Conservation (phyloP, 805 yeast species). For the Barnettozyma salicaria region DNA sequence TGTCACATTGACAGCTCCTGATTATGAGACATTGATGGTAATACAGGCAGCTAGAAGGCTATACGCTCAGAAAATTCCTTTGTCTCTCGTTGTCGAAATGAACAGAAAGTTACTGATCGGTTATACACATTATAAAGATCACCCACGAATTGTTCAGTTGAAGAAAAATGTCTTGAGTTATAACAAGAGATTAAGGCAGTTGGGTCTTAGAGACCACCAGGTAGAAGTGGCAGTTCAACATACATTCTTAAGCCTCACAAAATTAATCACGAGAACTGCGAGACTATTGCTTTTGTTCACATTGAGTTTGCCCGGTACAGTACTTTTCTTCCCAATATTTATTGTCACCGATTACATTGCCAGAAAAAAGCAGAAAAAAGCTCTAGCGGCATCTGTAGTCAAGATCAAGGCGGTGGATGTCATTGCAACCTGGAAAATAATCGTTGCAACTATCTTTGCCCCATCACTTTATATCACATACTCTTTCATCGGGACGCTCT, state of each 20-base stretch:
- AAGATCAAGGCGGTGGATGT: conserved; percentile 88
- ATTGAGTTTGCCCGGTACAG: conserved; percentile 77
- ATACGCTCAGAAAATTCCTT: conserved; percentile 63
- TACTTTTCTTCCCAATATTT: conserved; percentile 82
- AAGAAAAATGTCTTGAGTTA: conserved; percentile 60
- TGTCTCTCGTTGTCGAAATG: conserved; percentile 79
- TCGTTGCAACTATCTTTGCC: conserved; percentile 77
- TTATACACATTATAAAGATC: conserved; percentile 67
- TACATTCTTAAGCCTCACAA: conserved; percentile 39
- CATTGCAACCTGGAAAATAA: conserved; percentile 91
- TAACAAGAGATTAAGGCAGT: conserved; percentile 54
- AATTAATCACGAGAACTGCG: conserved; percentile 46
- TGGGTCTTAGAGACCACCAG: conserved; percentile 70
- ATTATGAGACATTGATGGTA: conserved; percentile 88
- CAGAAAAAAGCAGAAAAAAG: conserved; percentile 62
- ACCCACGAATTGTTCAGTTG: conserved; percentile 58
- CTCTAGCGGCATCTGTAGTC: conserved; percentile 85
- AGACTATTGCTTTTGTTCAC: conserved; percentile 47
- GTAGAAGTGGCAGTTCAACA: conserved; percentile 49
- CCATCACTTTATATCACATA: conserved; percentile 79
- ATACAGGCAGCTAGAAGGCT: conserved; percentile 90
- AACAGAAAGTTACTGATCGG: conserved; percentile 83
- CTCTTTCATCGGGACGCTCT: conserved; percentile 42
- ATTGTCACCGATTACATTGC: conserved; percentile 66
- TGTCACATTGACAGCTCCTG: conserved; percentile 92